Conservation (phyloP, 164 flowering plant genomes). For the Magnolia kwangsiensis region DNA sequence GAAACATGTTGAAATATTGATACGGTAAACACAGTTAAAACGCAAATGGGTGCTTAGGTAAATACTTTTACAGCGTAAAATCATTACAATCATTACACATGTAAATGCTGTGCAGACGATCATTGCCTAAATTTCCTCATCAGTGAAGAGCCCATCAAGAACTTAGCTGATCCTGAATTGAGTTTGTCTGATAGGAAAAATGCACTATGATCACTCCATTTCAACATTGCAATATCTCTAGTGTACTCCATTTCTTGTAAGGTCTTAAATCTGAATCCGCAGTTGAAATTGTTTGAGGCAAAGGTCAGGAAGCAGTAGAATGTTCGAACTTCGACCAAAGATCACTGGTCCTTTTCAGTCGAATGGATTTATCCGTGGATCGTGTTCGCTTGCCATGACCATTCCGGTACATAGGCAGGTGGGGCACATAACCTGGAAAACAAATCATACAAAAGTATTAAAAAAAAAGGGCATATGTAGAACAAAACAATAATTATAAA, state of each 20-base stretch:
- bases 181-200: background rate
- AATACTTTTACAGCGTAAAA: too few relatives aligned
- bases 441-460: background rate
- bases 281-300: background rate
- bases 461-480: background rate
- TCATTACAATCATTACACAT: too few relatives aligned
- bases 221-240: background rate
- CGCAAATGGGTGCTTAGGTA: too few relatives aligned
- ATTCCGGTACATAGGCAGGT: constrained; percentile 95
- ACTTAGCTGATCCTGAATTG: background rate
- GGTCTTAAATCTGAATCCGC: background rate
- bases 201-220: background rate
- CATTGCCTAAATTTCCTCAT: too few relatives aligned
- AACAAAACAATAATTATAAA: too few relatives aligned
- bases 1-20: too few relatives aligned
- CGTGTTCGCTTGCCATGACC: constrained; percentile 99
- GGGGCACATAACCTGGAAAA: constrained; percentile 86
- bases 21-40: too few relatives aligned
- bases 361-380: constrained; percentile 90
- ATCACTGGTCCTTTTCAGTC: constrained; percentile 32
- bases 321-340: background rate
- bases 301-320: background rate
- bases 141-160: too few relatives aligned
- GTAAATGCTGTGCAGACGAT: too few relatives aligned
- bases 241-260: background rate